A percentile compares a stretch with the other conserved stretches of the same genome.
Evolutionary conservation across 2,329 filamentous ascomycete genomes (phyloP).

Genomic region (Lecanosticta acicola): DNA sequence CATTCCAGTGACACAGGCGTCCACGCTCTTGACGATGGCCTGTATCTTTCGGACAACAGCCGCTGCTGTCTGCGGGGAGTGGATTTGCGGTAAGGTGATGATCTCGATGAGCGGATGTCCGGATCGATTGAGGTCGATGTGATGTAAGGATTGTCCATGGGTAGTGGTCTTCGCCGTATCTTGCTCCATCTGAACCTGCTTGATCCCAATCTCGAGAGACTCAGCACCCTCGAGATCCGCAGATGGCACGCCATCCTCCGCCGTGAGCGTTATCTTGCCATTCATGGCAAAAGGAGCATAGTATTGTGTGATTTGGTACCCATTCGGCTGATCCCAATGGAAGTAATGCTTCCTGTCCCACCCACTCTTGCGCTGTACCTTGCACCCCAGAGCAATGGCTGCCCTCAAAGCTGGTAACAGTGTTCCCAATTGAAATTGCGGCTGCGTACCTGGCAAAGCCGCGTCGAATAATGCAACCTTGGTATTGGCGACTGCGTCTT

Average conservation of each 20-base stretch:
- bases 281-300: constrained; percentile 67
- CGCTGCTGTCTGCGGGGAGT: constrained; percentile 79
- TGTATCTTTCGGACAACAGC: constrained; percentile 88
- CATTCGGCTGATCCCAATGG: constrained; percentile 94
- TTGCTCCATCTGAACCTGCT: constrained; percentile 95
- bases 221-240: constrained; percentile 64
- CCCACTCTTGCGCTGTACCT: constrained; percentile 67
- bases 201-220: constrained; percentile 68
- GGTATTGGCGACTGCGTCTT: constrained; percentile 59
- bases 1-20: constrained; percentile 87
- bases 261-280: constrained; percentile 64
- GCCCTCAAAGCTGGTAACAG: constrained; percentile 86
- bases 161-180: constrained; percentile 92
- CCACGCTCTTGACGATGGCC: constrained; percentile 67
- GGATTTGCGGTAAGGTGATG: constrained; percentile 84
- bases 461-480: constrained; percentile 85
- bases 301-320: constrained; percentile 97
- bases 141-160: constrained; percentile 64
- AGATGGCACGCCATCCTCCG: constrained; percentile 72
- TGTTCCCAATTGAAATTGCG: constrained; percentile 73
- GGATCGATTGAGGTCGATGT: constrained; percentile 91
- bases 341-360: constrained; percentile 99
- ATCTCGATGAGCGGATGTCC: constrained; percentile 90
- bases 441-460: constrained; percentile 83
- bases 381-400: constrained; percentile 75